Base-by-base conservation (phyloP, 495 filamentous ascomycete genomes). In the Chaetomium fimeti region DNA sequence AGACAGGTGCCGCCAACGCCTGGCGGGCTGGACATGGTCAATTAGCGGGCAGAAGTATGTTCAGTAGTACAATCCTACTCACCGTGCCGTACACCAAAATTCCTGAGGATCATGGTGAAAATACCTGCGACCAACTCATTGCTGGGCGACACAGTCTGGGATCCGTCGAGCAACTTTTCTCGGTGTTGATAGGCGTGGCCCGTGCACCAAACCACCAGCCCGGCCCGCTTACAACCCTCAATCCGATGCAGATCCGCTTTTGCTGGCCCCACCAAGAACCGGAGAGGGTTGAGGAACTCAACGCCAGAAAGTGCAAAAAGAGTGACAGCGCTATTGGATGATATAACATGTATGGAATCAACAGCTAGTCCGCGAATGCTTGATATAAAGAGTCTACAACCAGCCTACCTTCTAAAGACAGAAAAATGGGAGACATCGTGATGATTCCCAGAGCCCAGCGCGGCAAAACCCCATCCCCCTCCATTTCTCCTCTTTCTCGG, bases 81-180 rank as follows among this genome's bases (percentile, higher is more conserved):
- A 79, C 82, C 79, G 65, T 81, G 80, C 76, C 81, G 79, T 57
- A 77, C 71, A 60, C 74, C 79, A 29, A 79, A 63, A 60, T 81
- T 82, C 76, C 82, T 77, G 72, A 84, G 69, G 66, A 84, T 83
- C 82, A 84, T 84, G 54, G 68, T 57, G 62, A 63, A 38, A 63
- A 60, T 27, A 60, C 52, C 53, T 66, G 47, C 53, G 57, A 40
- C 55, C 63, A 22, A 25, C 22, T 55, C 70, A 71, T 65, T 60
- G 63, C 49, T 42, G 27, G 29, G 47, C 40, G 48, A 36, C 7
- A 25, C 29, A 12, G 51, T 62, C 42, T 13, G 28, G 8, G 47
- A 60, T 69, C 55, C 60, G 58, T 53, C 53, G 65, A 67, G 58
- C 61, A 68, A 74, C 70, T 71, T 74, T 74, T 74, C 69, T 67